phyloP scores from a whole-genome alignment of 2,329 filamentous ascomycete species.

The Xylariaceae sp. region DNA sequence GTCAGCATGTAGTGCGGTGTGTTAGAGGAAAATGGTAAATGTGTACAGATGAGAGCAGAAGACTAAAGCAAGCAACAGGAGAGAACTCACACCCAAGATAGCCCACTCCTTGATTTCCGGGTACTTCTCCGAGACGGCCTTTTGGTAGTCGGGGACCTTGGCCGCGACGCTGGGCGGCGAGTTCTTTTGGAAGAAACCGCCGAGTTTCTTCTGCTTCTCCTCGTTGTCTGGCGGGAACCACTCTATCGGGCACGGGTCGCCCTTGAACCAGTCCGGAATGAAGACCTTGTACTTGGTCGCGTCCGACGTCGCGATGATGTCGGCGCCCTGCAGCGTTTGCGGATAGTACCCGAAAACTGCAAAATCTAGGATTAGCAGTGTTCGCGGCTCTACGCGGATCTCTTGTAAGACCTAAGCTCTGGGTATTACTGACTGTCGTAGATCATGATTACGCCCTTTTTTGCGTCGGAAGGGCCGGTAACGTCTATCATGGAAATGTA shows the following conservation, averaged over 20 bases:
- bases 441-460: slow-evolving; percentile 66
- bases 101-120: slow-evolving; percentile 63
- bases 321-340: slow-evolving; percentile 73
- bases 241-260: slow-evolving; percentile 65
- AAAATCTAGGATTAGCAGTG: too few relatives aligned
- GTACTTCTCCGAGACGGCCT: slow-evolving; percentile 58
- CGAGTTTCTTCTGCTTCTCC: slow-evolving; percentile 66
- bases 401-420: too few relatives aligned
- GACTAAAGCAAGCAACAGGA: too few relatives aligned
- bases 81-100: slow-evolving; percentile 60
- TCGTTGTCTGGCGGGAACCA: slow-evolving; percentile 67
- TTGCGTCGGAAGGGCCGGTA: slow-evolving; percentile 52
- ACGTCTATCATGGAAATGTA: slow-evolving; percentile 55
- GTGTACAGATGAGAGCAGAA: too few relatives aligned
- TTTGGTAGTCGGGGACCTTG: slow-evolving; percentile 61
- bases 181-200: slow-evolving; percentile 62
- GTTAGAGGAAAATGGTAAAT: background rate
- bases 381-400: too few relatives aligned
- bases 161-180: slow-evolving; percentile 54
- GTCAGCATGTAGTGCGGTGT: background rate
- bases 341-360: slow-evolving; percentile 76
- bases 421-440: too few relatives aligned
- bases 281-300: slow-evolving; percentile 79
- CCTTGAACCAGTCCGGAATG: slow-evolving; percentile 91
- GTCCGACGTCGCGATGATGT: slow-evolving; percentile 65